These are phyloP conservation scores for Solanum pennellii DNA, from an alignment of 257 asterid species.

Conservation along the genomic window DNA sequence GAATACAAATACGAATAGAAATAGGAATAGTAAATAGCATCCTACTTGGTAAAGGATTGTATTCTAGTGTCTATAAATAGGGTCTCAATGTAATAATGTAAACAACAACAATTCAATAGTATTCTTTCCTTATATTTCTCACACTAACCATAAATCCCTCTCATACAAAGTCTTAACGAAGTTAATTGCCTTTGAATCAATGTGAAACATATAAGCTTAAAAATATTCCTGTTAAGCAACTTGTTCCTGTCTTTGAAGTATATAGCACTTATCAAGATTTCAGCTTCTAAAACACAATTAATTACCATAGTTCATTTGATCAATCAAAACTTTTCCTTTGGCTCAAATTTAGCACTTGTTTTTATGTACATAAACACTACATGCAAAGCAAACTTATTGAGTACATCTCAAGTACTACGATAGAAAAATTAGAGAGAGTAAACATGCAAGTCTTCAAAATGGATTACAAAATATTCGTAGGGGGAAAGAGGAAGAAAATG, in stretches of 20 bases:
- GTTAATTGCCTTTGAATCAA: not conserved
- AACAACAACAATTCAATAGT: too few relatives aligned
- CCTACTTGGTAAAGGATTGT: too few relatives aligned
- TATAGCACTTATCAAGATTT: not conserved
- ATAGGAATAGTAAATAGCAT: too few relatives aligned
- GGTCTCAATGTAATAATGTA: too few relatives aligned
- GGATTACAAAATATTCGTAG: not conserved
- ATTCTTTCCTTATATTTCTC: too few relatives aligned
- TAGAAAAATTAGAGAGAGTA: not conserved
- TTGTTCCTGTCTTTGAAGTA: not conserved
- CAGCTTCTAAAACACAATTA: not conserved
- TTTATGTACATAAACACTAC: not conserved
- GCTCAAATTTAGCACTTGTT: not conserved
- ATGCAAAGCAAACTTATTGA: not conserved
- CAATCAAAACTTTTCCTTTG: not conserved
- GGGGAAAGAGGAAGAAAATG: not conserved
- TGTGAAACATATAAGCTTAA: not conserved
- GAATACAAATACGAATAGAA: too few relatives aligned
- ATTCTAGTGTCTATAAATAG: too few relatives aligned
- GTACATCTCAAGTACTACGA: not conserved
- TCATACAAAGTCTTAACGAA: not conserved
- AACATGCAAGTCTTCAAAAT: not conserved
- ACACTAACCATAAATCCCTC: not conserved
- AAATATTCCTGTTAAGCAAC: not conserved
- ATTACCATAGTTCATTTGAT: not conserved